Conservation (phyloP, 768 basidiomycete genomes). For the Obba rivulosa region DNA sequence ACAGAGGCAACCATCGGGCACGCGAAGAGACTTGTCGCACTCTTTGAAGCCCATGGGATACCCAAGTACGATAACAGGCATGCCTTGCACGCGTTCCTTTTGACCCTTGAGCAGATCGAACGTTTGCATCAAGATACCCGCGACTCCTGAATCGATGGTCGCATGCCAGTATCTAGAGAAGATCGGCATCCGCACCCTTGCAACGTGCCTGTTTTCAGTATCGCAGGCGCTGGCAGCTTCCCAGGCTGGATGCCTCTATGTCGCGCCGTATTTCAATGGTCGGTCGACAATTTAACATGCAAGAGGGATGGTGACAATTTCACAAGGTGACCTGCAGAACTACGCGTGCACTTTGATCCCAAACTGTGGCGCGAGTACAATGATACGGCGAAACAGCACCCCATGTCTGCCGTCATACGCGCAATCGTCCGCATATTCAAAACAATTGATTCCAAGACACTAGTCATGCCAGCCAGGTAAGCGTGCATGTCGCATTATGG, state of each 20-base stretch:
- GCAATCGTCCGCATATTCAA: constrained; percentile 35
- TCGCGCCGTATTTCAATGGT: constrained; percentile 58
- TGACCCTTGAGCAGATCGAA: constrained; percentile 28
- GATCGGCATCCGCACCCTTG: constrained; percentile 46
- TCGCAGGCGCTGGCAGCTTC: constrained; percentile 51
- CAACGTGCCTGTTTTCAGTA: constrained; percentile 48
- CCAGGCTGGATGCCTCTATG: constrained; percentile 47
- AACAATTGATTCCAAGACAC: constrained; percentile 31
- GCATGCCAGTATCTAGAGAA: constrained; percentile 43
- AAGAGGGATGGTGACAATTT: not conserved
- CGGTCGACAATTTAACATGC: not conserved
- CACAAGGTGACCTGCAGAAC: constrained; percentile 23
- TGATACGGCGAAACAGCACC: constrained; percentile 35
- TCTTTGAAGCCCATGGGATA: constrained; percentile 40
- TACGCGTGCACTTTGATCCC: constrained; percentile 42
- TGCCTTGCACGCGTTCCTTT: not conserved
- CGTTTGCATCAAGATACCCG: constrained; percentile 57
- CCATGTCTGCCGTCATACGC: constrained; percentile 34
- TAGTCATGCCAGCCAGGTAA: constrained; percentile 48
- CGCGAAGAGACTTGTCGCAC: constrained; percentile 34
- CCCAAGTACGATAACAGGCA: constrained; percentile 23
- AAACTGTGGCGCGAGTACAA: constrained; percentile 34
- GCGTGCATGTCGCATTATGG: not conserved
- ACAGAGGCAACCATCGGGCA: constrained; percentile 37
- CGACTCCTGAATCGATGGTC: constrained; percentile 45